Evolutionary conservation across 2,329 filamentous ascomycete genomes (phyloP), one percentile per base, ranked within the genome.

Genomic region (Cadophora malorum): DNA sequence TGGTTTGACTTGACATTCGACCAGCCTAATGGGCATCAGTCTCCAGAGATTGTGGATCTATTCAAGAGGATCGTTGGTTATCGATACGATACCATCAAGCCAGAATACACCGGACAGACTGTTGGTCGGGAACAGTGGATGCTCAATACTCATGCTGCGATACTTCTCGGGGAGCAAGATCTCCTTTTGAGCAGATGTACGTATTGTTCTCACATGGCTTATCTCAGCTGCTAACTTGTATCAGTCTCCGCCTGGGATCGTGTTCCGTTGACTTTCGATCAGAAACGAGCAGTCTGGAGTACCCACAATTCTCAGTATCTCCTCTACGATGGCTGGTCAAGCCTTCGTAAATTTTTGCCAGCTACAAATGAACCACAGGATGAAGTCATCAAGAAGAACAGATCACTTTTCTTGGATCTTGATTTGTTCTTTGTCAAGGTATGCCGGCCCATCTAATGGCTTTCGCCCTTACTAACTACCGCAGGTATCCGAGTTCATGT

Each of bases 361-460:
- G 81, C 79, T 10, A 66, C 71, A 28, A 66, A 66, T 23, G 67
- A 67, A 33, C 60, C 69, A n/a, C 58, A 67, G 25, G 52, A 67
- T 47, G 67, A 72, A 25, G 60, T 71, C 19, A 67, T 71, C 56
- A 70, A 73, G 31, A 69, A 65, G 28, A 74, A 74, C 64, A 71
- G 66, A 67, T 50, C 65, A 21, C 71, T 77, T 4, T 78, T 90
- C 76, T 78, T 83, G 68, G 82, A 83, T 21, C 84, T 86, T 75
- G 85, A 90, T 72, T 83, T 90, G 82, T 91, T 90, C 76, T 90
- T 90, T 73, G 85, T 91, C 70, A 90, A 89, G 82, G 87, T 90
- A 79, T 70, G 81, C 69, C 25, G 5, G 38, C 21, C 55, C 16
- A 4, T 1, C 28, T 23, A 25, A 19, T 28, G 21, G 23, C 38